A percentile compares a stretch with the other conserved stretches of the same genome.
phyloP scores from a whole-genome alignment of 768 basidiomycete species.

The Lactifluus piperatus region DNA sequence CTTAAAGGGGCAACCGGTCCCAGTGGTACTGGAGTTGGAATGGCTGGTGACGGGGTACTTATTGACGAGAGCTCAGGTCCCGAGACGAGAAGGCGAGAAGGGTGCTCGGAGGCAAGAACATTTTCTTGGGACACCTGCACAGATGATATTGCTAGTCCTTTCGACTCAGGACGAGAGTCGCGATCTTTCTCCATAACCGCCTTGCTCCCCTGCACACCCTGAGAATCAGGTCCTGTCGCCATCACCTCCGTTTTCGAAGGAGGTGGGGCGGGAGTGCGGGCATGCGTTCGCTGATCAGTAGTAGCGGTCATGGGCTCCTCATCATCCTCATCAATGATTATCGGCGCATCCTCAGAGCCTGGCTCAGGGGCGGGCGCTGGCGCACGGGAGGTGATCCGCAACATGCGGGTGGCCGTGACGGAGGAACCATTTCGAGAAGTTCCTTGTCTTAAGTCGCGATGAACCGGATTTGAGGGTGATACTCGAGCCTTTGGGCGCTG shows the following conservation, averaged over 20 bases:
- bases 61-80: neutral
- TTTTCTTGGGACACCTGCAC: neutral
- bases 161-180: neutral
- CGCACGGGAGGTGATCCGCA: constrained; percentile 7
- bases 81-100: neutral
- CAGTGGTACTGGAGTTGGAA: neutral
- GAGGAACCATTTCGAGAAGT: neutral
- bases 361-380: constrained; percentile 1
- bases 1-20: neutral
- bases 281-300: neutral
- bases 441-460: constrained; percentile 4
- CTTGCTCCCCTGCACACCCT: neutral
- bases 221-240: neutral
- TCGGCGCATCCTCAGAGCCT: constrained; percentile 10
- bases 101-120: neutral
- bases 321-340: constrained; percentile 14
- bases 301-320: neutral
- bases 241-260: neutral
- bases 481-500: neutral
- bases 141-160: neutral
- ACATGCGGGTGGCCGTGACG: neutral
- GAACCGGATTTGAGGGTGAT: neutral
- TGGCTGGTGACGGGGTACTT: neutral
- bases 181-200: neutral
- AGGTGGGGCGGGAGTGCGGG: neutral